Evolutionary conservation across 2,329 filamentous ascomycete species (phyloP).

Genomic region (Ilyonectria mors-panacis): DNA sequence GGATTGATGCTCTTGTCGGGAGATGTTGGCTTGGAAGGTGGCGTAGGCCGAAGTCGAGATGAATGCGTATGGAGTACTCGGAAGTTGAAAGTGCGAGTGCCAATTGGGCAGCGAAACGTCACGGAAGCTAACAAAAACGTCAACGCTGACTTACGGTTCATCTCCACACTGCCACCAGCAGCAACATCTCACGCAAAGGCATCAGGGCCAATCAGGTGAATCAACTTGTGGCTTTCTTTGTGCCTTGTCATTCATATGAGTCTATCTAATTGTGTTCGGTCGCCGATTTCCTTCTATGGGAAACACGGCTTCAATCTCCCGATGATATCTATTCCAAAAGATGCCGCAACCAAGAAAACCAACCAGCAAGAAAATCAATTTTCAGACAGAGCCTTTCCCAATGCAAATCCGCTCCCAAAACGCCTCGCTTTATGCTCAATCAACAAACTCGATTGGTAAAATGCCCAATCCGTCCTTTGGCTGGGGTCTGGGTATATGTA

Average conservation of each 20-base stretch:
- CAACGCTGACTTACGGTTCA: conserved; percentile 35
- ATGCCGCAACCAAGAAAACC: not conserved
- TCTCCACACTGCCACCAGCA: conserved; percentile 17
- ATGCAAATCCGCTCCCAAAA: conserved; percentile 38
- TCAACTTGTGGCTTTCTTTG: conserved; percentile 15
- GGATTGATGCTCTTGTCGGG: conserved; percentile 3
- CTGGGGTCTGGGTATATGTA: conserved; percentile 10
- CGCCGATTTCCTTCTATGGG: conserved; percentile 5
- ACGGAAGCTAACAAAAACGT: conserved; percentile 13
- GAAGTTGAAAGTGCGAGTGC: conserved; percentile 21
- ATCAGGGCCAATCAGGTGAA: not conserved
- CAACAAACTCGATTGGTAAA: conserved; percentile 31
- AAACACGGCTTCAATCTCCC: conserved; percentile 3
- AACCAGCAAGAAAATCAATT: conserved; percentile 1
- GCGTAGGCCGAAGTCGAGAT: conserved; percentile 7
- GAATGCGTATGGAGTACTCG: conserved; percentile 5
- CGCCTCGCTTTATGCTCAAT: conserved; percentile 45
- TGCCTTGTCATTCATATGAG: conserved; percentile 20
- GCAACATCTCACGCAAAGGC: not conserved
- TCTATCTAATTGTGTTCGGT: conserved; percentile 11
- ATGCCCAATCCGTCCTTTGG: conserved; percentile 2
- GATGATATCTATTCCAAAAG: conserved; percentile 5
- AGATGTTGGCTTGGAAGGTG: conserved; percentile 10
- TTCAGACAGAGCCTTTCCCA: conserved; percentile 19
- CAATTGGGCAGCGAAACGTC: conserved; percentile 39